Percentiles rank a stretch among this genome's conserved stretches.
These are phyloP conservation scores for Eremothecium gossypii DNA, from an alignment of 1,139 yeast genomes.

Conservation along the genomic window DNA sequence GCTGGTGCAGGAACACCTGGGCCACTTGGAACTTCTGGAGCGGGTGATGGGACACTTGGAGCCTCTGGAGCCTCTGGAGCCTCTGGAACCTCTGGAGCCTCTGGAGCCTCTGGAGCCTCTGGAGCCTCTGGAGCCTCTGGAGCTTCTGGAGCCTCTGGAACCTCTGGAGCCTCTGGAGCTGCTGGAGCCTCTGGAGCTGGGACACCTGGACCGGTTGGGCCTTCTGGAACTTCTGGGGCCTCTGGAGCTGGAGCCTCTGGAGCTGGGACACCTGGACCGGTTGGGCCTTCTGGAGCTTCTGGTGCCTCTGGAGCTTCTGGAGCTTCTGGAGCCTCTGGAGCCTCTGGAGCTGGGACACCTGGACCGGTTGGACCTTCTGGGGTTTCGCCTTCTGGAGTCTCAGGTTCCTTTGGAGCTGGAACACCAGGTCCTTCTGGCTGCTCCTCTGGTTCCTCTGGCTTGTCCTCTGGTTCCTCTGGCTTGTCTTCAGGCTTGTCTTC, in stretches of 20 bases:
- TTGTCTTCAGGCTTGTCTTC: not conserved
- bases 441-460: not conserved
- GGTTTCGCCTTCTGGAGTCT: not conserved
- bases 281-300: not conserved
- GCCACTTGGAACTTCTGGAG: not conserved
- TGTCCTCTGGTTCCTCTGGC: not conserved
- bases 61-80: not conserved
- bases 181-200: not conserved
- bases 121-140: not conserved
- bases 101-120: not conserved
- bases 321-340: constrained; percentile 2
- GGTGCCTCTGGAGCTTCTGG: not conserved
- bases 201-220: no score
- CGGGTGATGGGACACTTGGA: not conserved
- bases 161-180: not conserved
- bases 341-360: not conserved
- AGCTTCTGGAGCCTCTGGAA: not conserved
- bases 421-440: constrained; percentile 1
- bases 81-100: not conserved
- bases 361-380: not conserved
- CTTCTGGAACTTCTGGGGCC: not conserved
- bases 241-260: constrained; percentile 1
- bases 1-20: not conserved
- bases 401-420: not conserved
- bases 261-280: not conserved